Percentiles rank a stretch among this genome's conserved stretches.
Evolutionary conservation across 371 early-diverging fungal species (phyloP).

Genomic region (Thermomucor indicae-seudaticae): DNA sequence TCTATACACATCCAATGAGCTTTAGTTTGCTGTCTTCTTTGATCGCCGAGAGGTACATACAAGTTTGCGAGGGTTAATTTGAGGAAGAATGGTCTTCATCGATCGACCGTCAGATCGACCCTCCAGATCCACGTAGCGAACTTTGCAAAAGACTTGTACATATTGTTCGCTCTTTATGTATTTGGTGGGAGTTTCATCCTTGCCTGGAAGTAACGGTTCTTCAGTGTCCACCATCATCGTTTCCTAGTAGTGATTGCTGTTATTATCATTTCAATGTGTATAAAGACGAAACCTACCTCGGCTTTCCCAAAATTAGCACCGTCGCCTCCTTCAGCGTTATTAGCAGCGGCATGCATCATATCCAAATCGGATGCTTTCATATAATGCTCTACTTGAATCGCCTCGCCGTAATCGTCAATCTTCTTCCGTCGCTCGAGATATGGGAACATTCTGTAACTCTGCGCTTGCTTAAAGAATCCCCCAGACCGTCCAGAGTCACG

Average conservation of each 20-base stretch:
- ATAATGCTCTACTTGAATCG: slow-evolving; percentile 75
- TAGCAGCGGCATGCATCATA: slow-evolving; percentile 28
- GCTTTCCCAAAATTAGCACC: slow-evolving; percentile 50
- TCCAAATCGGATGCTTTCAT: slow-evolving; percentile 51
- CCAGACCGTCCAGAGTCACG: slow-evolving; percentile 64
- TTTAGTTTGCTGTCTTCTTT: no score
- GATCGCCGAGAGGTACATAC: no score
- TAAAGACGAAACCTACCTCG: slow-evolving; percentile 17
- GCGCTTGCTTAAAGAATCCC: slow-evolving; percentile 78
- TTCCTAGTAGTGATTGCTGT: not conserved
- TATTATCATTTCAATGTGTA: not conserved
- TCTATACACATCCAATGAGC: slow-evolving; percentile 32
- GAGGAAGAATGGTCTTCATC: slow-evolving; percentile 80
- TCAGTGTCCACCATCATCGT: slow-evolving; percentile 42
- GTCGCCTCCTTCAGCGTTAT: slow-evolving; percentile 26
- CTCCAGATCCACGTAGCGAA: slow-evolving; percentile 87
- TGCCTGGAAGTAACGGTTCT: slow-evolving; percentile 40
- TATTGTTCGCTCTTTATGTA: slow-evolving; percentile 54
- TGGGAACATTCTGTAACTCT: slow-evolving; percentile 89
- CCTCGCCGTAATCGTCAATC: slow-evolving; percentile 95
- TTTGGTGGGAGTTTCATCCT: slow-evolving; percentile 72
- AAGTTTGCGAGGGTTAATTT: slow-evolving; percentile 80
- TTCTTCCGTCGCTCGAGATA: slow-evolving; percentile 73
- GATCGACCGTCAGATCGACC: slow-evolving; percentile 88
- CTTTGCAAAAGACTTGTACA: slow-evolving; percentile 64